Percentiles rank a stretch among this genome's conserved stretches.
These are phyloP conservation scores for Fusarium musae DNA, from an alignment of 2,329 filamentous ascomycete genomes.

Conservation along the genomic window DNA sequence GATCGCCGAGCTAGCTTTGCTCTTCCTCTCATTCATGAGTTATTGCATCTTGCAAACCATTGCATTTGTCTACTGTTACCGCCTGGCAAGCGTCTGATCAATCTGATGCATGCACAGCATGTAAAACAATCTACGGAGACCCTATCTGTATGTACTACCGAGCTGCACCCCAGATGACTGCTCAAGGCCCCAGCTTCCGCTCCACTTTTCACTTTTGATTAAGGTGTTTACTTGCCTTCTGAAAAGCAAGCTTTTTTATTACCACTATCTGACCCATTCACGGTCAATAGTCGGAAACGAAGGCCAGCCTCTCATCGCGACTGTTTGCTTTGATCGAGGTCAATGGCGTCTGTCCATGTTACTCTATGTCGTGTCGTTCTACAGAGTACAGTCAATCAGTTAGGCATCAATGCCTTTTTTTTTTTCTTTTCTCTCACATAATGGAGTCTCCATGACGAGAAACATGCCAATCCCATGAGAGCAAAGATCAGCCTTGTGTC, in stretches of 20 bases:
- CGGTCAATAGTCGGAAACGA: neutral
- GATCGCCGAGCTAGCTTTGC: neutral
- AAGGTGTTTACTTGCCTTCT: constrained; percentile 14
- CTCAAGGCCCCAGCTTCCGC: constrained; percentile 14
- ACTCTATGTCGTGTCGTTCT: neutral
- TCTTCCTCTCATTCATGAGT: neutral
- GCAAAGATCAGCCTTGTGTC: constrained; percentile 18
- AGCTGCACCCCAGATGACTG: constrained; percentile 42
- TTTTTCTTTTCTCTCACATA: neutral
- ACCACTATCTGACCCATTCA: neutral
- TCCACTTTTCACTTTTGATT: constrained; percentile 43
- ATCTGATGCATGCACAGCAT: constrained; percentile 22
- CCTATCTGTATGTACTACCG: constrained; percentile 6
- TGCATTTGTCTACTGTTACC: neutral
- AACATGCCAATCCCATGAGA: constrained; percentile 4
- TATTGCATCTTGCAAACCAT: neutral
- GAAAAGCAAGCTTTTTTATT: constrained; percentile 20
- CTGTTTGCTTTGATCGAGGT: neutral
- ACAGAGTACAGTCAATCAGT: constrained; percentile 7
- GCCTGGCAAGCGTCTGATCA: neutral
- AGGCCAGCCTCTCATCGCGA: neutral
- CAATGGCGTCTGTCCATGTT: neutral
- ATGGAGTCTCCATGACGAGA: constrained; percentile 1
- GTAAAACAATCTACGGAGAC: neutral
- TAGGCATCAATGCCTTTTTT: constrained; percentile 8